Evolutionary conservation across 1,139 yeast genomes (phyloP), one percentile per base, ranked within the genome.

Genomic region (Diutina scorzettiae): DNA sequence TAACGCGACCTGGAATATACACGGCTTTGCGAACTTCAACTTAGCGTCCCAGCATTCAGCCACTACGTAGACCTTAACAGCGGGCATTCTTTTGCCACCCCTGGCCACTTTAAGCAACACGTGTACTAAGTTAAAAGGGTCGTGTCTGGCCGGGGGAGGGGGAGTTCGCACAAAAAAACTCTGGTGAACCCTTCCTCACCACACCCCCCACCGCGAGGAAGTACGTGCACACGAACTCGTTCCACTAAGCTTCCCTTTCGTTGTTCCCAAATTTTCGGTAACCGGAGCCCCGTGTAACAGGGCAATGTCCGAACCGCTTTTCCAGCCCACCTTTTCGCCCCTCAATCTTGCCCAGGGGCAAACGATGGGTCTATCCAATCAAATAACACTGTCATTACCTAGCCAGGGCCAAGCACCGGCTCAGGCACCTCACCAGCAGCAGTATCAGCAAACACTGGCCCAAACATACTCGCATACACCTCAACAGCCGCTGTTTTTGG

Each of bases 301-400:
- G 37, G 37, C 25, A 14, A 32, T 32, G 37, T 32, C 37, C 14
- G 37, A 32, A 32, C 37, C 37, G 7, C 37, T 32, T 21, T 32
- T 32, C 37, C 37, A 32, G 21, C 37, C 37, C 14, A 32, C 14
- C 37, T 32, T 32, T n/a, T 21, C 21, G 23, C 21, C 37, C 16
- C 25, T 32, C 14, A 25, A 24, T 17, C 37, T 32, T n/a, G 24
- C 21, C 24, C 37, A 19, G 25, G 37, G 24, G 24, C 37, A 20
- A 17, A 5, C 37, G 17, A 32, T 32, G 37, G 37, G 37, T 5
- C 37, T 32, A 32, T 17, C 37, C 37, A 20, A 8, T 17, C 37
- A 18, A 5, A 32, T 32, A 1, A 14, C 14, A 25, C 37, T 32
- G 37, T 6, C 37, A n/a, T n/a, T 32, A 6, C 37, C 37, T 2